A percentile compares a stretch with the other conserved stretches of the same genome.
Evolutionary conservation across 169 alveolate genomes (phyloP).

Genomic region (Perkinsus chesapeaki): DNA sequence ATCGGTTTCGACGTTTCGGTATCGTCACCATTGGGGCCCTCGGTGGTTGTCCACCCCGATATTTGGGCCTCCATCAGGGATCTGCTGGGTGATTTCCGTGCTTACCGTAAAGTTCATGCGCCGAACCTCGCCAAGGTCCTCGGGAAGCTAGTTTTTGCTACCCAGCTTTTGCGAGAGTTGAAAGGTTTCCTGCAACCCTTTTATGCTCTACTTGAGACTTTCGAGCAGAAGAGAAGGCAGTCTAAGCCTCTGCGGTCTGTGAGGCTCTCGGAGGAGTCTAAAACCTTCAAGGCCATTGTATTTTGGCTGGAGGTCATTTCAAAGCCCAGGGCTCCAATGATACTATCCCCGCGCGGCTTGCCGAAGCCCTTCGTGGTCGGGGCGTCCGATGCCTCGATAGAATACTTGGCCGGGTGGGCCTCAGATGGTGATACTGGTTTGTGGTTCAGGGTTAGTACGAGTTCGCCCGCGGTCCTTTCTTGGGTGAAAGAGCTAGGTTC

Average conservation of each 20-base stretch:
- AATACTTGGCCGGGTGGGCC: not conserved
- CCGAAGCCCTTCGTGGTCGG: not conserved
- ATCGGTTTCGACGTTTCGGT: not conserved
- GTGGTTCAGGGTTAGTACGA: not conserved
- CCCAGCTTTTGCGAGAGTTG: not conserved
- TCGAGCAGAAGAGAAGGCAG: not conserved
- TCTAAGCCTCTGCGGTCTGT: not conserved
- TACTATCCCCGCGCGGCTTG: not conserved
- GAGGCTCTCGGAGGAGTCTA: not conserved
- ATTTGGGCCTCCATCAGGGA: not conserved
- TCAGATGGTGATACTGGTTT: not conserved
- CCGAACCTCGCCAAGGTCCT: not conserved
- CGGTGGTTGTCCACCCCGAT: not conserved
- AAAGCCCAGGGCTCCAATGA: not conserved
- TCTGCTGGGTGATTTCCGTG: not conserved
- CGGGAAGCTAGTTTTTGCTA: not conserved
- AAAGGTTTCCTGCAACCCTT: not conserved
- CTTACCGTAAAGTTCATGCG: not conserved
- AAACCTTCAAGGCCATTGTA: not conserved
- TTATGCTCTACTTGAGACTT: not conserved
- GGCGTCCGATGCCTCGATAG: not conserved
- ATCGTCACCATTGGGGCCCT: not conserved
- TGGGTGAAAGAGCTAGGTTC: not conserved
- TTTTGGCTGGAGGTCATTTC: not conserved
- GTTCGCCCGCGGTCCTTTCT: not conserved